Evolutionary conservation across 495 filamentous ascomycete species (phyloP).

Genomic region (Penicillium riverlandense): DNA sequence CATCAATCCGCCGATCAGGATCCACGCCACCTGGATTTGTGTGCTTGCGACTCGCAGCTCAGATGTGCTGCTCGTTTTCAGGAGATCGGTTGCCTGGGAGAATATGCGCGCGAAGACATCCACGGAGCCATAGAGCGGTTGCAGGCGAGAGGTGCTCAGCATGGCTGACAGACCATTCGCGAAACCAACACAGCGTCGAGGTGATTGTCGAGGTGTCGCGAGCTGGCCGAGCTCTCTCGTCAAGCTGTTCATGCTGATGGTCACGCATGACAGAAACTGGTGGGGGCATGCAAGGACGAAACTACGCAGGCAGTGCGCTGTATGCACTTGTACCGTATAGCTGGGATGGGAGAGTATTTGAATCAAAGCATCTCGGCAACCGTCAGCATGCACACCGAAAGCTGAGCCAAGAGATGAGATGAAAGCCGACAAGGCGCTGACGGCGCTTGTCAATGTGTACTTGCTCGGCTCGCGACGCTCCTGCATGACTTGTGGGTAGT

Average conservation of each 20-base stretch:
- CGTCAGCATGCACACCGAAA: constrained; percentile 65
- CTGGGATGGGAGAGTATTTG: constrained; percentile 92
- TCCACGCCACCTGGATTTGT: constrained; percentile 97
- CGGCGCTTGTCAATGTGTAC: constrained; percentile 67
- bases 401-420: constrained; percentile 78
- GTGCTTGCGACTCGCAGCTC: constrained; percentile 88
- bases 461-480: constrained; percentile 88
- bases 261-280: constrained; percentile 84
- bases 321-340: constrained; percentile 89
- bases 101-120: constrained; percentile 91
- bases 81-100: constrained; percentile 80
- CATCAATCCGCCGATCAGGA: constrained; percentile 93
- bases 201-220: constrained; percentile 65
- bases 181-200: constrained; percentile 81
- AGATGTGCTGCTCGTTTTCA: constrained; percentile 88
- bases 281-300: constrained; percentile 88
- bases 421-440: constrained; percentile 74
- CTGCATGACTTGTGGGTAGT: constrained; percentile 88
- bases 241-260: constrained; percentile 94
- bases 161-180: constrained; percentile 91
- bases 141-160: constrained; percentile 78
- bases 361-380: constrained; percentile 77
- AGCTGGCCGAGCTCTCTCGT: constrained; percentile 78
- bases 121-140: constrained; percentile 89
- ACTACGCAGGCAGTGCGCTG: constrained; percentile 73